phyloP scores from a whole-genome alignment of 768 basidiomycete species.

The Austroboletus eburneus region DNA sequence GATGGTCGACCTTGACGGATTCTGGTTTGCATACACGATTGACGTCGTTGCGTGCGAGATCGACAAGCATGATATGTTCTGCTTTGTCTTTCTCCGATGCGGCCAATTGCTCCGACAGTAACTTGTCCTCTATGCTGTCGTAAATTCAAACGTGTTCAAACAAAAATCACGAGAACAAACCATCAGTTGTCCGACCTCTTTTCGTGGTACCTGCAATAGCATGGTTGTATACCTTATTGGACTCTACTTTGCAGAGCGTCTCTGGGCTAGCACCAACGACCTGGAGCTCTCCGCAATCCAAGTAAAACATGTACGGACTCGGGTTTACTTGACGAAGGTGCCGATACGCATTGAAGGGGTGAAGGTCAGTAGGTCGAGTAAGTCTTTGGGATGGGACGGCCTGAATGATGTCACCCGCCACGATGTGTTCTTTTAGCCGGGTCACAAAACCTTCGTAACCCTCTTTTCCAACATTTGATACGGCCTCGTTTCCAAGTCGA shows the following conservation, averaged over 20 bases:
- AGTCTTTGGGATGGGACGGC: conserved; percentile 95
- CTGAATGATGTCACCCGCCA: conserved; percentile 97
- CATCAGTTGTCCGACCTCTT: conserved; percentile 81
- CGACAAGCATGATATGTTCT: conserved; percentile 99
- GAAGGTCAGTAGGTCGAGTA: conserved; percentile 76
- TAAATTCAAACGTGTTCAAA: conserved; percentile 5
- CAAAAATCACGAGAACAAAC: conserved; percentile 39
- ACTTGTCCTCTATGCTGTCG: conserved; percentile 75
- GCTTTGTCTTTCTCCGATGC: conserved; percentile 93
- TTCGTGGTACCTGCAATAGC: conserved; percentile 95
- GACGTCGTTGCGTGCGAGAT: conserved; percentile 96
- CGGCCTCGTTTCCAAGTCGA: conserved; percentile 59
- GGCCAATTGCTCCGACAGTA: conserved; percentile 66
- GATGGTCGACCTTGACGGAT: conserved; percentile 93
- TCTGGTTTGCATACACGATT: conserved; percentile 94
- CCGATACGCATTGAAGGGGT: conserved; percentile 97
- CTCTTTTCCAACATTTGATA: conserved; percentile 89
- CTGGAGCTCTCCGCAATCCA: conserved; percentile 91
- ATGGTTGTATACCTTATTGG: conserved; percentile 91
- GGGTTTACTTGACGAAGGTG: conserved; percentile 93
- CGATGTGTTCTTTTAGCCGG: conserved; percentile 86
- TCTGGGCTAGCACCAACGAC: conserved; percentile 98
- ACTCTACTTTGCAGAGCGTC: conserved; percentile 92
- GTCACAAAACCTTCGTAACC: conserved; percentile 94
- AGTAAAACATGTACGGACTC: conserved; percentile 98